Percentiles rank a stretch among this genome's conserved stretches.
Evolutionary conservation across 2,329 filamentous ascomycete genomes (phyloP).

Genomic region (Lithohypha guttulata): DNA sequence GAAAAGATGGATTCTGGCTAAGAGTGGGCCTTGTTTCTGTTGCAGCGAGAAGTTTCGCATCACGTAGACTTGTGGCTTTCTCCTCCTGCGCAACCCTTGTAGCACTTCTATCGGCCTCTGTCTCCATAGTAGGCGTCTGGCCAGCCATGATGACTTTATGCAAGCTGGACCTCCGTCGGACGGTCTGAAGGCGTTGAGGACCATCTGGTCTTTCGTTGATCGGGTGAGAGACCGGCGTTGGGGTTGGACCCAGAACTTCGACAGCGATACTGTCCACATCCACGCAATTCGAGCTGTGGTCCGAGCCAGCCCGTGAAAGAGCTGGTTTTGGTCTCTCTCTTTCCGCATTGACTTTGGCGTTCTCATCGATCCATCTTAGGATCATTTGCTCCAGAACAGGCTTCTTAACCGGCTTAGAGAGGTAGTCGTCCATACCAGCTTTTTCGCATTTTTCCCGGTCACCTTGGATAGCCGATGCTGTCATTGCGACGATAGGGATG

Average conservation of each 20-base stretch:
- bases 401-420: constrained; percentile 63
- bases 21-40: constrained; percentile 23
- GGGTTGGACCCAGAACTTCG: constrained; percentile 11
- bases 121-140: constrained; percentile 15
- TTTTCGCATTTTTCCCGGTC: constrained; percentile 63
- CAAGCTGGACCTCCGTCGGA: constrained; percentile 20
- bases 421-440: constrained; percentile 67
- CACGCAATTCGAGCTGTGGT: constrained; percentile 18
- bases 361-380: constrained; percentile 49
- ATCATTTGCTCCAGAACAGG: constrained; percentile 60
- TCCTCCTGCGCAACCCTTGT: constrained; percentile 43
- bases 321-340: constrained; percentile 4
- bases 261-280: constrained; percentile 15
- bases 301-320: constrained; percentile 11
- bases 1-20: background rate
- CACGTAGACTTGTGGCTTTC: constrained; percentile 42
- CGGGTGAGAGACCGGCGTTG: background rate
- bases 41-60: constrained; percentile 45
- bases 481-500: constrained; percentile 73
- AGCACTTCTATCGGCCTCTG: constrained; percentile 36
- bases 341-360: constrained; percentile 16
- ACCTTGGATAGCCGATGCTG: constrained; percentile 65
- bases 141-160: constrained; percentile 24
- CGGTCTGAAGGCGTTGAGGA: constrained; percentile 21
- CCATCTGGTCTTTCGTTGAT: background rate